phyloP scores from a whole-genome alignment of 495 filamentous ascomycete species.

The Trypethelium eluteriae region DNA sequence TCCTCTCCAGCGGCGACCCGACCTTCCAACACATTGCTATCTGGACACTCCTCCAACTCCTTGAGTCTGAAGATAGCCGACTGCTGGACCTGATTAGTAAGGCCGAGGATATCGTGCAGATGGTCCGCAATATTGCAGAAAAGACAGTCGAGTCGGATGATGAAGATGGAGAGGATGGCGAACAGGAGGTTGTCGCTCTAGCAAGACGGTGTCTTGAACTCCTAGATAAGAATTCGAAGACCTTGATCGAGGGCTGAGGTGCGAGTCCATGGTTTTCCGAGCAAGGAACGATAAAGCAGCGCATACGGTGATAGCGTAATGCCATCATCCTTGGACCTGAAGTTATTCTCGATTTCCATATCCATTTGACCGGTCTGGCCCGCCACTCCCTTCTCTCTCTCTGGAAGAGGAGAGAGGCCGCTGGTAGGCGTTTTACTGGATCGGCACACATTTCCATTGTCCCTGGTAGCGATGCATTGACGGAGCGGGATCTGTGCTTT shows the following conservation, averaged over 20 bases:
- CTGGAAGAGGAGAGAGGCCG: background rate
- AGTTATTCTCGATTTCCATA: too few species aligned
- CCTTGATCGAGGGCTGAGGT: conserved; percentile 48
- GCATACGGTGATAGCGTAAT: too few species aligned
- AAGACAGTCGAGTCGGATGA: conserved; percentile 84
- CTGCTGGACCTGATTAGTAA: conserved; percentile 78
- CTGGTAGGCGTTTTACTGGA: background rate
- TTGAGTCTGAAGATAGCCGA: conserved; percentile 85
- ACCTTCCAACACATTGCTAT: conserved; percentile 99
- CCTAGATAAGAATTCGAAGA: conserved; percentile 56
- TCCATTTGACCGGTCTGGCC: background rate
- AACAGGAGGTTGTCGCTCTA: conserved; percentile 86
- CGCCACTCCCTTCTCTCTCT: background rate
- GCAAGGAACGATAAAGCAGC: too few species aligned
- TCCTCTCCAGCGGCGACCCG: conserved; percentile 86
- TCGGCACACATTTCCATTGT: background rate
- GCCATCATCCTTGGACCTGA: too few species aligned
- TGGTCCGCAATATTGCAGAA: conserved; percentile 85
- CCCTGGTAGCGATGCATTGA: background rate
- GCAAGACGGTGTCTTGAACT: conserved; percentile 84
- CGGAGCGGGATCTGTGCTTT: background rate
- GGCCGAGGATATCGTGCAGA: conserved; percentile 77
- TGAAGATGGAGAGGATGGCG: conserved; percentile 75
- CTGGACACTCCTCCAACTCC: conserved; percentile 90
- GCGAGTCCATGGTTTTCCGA: too few species aligned